Evolutionary conservation across 441 rosid genomes (phyloP).

Genomic region (Pelargonium fulgidum): DNA sequence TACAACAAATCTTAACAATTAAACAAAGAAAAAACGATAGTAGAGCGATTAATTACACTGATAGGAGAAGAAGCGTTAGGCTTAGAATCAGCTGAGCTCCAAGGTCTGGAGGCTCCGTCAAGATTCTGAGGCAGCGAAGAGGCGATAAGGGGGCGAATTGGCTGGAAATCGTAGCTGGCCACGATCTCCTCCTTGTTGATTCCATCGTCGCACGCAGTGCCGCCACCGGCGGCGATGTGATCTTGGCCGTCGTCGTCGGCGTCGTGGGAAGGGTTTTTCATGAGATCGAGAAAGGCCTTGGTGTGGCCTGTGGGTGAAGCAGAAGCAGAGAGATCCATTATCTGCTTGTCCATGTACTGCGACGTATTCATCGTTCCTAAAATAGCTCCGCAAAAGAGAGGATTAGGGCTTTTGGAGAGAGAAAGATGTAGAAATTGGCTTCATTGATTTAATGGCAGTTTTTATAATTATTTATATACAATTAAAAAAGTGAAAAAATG

Average conservation of each 20-base stretch:
- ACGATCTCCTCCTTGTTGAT: conserved; percentile 56
- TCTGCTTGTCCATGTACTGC: conserved; percentile 71
- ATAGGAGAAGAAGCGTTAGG: conserved; percentile 31
- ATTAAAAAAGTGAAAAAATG: too few species aligned
- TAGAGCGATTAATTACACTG: conserved; percentile 30
- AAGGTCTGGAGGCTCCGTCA: conserved; percentile 40
- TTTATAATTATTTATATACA: too few species aligned
- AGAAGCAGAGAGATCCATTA: conserved; percentile 64
- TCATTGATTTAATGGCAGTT: too few species aligned
- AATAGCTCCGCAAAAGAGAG: neutral
- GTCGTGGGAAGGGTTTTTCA: conserved; percentile 37
- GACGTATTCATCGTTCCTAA: conserved; percentile 42
- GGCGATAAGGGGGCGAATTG: conserved; percentile 44
- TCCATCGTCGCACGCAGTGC: conserved; percentile 19
- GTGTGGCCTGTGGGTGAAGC: conserved; percentile 17
- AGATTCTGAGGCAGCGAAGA: conserved; percentile 13
- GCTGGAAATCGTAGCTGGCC: conserved; percentile 84
- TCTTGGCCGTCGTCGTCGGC: conserved; percentile 32
- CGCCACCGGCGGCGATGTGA: conserved; percentile 12
- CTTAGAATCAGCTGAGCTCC: conserved; percentile 42
- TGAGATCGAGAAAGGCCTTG: conserved; percentile 49
- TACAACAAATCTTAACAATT: neutral
- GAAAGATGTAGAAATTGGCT: too few species aligned
- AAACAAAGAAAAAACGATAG: neutral
- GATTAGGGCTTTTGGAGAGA: too few species aligned